A percentile compares a stretch with the other conserved stretches of the same genome.
Evolutionary conservation across 495 filamentous ascomycete genomes (phyloP).

Genomic region (Penicillium antarcticum): DNA sequence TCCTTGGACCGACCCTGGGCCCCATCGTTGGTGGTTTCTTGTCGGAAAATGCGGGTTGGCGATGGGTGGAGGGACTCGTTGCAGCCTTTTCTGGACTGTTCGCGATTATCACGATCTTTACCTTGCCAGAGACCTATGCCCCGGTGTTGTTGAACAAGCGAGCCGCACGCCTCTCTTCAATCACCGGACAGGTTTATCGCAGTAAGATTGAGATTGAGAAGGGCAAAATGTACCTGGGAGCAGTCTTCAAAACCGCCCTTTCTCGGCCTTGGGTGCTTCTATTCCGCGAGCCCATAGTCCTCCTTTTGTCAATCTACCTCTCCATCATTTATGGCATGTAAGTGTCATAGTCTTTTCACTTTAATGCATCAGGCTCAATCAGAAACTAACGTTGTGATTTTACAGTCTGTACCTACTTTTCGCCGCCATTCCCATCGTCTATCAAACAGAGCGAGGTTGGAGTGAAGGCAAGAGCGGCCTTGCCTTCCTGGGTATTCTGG

Average conservation of each 20-base stretch:
- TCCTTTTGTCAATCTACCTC: slow-evolving; percentile 57
- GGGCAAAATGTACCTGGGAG: slow-evolving; percentile 14
- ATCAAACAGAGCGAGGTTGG: slow-evolving; percentile 42
- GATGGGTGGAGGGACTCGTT: slow-evolving; percentile 24
- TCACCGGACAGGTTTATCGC: slow-evolving; percentile 49
- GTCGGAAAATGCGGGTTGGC: slow-evolving; percentile 48
- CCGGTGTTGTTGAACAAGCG: slow-evolving; percentile 51
- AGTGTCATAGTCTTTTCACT: too few species aligned
- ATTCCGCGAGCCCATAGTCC: slow-evolving; percentile 46
- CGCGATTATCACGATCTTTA: slow-evolving; percentile 29
- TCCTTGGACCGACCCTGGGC: slow-evolving; percentile 54
- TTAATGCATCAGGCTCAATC: too few species aligned
- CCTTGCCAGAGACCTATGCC: slow-evolving; percentile 56
- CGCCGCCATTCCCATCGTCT: slow-evolving; percentile 58
- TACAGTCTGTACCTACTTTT: slow-evolving; percentile 62
- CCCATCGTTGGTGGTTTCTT: slow-evolving; percentile 51
- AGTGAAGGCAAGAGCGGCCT: slow-evolving; percentile 5
- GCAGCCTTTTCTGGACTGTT: slow-evolving; percentile 5
- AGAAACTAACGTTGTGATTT: too few species aligned
- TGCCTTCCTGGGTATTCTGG: slow-evolving; percentile 6
- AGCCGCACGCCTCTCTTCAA: slow-evolving; percentile 41
- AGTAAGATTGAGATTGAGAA: slow-evolving; percentile 42
- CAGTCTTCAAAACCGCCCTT: slow-evolving; percentile 35
- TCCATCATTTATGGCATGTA: slow-evolving; percentile 52
- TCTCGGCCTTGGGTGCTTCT: slow-evolving; percentile 6